These are phyloP conservation scores for Pholiota molesta DNA, from an alignment of 768 basidiomycete species.

Conservation along the genomic window DNA sequence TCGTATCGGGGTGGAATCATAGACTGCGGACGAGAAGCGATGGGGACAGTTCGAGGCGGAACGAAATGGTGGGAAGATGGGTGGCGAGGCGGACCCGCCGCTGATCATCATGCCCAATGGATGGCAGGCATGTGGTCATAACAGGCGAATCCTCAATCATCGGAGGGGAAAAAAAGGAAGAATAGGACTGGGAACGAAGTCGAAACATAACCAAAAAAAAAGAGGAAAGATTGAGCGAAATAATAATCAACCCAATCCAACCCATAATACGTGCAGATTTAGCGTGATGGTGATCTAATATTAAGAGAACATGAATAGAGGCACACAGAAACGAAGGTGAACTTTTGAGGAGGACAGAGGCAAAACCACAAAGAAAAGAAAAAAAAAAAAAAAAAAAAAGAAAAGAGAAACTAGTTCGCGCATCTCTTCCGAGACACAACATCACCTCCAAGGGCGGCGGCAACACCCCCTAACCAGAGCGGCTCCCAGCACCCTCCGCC, in stretches of 20 bases:
- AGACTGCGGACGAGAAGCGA: no score
- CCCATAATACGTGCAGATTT: conserved; percentile 32
- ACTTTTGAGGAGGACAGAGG: conserved; percentile 3
- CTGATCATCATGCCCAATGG: neutral
- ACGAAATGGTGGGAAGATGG: conserved; percentile 1
- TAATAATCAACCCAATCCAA: conserved; percentile 26
- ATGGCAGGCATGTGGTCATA: neutral
- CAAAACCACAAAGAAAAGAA: neutral
- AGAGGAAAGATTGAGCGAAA: conserved; percentile 4
- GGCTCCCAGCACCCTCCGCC: conserved; percentile 21
- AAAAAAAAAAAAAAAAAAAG: conserved; percentile 5
- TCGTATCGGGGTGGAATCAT: no score
- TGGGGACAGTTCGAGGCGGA: no score
- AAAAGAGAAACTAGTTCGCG: conserved; percentile 10
- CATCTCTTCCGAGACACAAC: neutral
- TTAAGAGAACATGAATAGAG: conserved; percentile 25
- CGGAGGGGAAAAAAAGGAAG: neutral
- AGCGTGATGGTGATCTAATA: conserved; percentile 35
- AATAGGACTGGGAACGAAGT: conserved; percentile 11
- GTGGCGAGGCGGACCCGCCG: conserved; percentile 1
- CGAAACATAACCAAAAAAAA: conserved; percentile 9
- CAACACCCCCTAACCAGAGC: neutral
- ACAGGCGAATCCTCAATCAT: neutral
- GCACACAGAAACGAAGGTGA: conserved; percentile 13
- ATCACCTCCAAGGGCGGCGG: neutral